Base-by-base conservation (phyloP, 495 filamentous ascomycete genomes). In the Neurospora sp. region DNA sequence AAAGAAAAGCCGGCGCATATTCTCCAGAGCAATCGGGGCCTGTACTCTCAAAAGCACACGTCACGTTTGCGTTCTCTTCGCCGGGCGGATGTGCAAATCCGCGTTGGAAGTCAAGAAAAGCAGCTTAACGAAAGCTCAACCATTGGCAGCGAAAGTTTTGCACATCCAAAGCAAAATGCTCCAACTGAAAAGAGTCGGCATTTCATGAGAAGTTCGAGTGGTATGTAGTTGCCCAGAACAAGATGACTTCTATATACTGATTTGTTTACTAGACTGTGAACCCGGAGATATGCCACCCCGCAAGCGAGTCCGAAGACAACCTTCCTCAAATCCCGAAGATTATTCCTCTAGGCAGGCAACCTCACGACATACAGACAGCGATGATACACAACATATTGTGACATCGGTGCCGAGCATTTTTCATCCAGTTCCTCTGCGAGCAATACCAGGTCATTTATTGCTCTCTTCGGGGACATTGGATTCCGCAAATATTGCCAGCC, bases 51-150 rank as follows among this genome's bases (percentile, higher is more conserved):
- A 39, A 70, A 68, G 68, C 53, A 59, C 20, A 59, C 70, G 41
- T 41, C 22, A 68, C 17, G 40, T 17, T 20, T 44, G 31, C 61
- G 27, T 45, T 40, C 38, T 12, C 65, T 75, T 17, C 41, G 48
- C 39, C 70, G 71, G 20, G 53, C 74, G 3, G 73, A 77, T 44
- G 73, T 83, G 27, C 79, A 42, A 59, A 79, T 84, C 20, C 81
- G 75, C 41, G 77, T 84, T 61, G 82, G 82, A 6, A 83, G 78
- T 61, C 81, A 81, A 70, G 81, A 81, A 42, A 81, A 78, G 69
- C 73, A 73, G 3, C 73, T 78, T 38, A 78, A 75, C 40, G 69
- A 71, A 22, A 74, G 68, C 38, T 76, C 77, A 2, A 77, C 69
- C 20, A 40, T 70, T 6, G 16, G 37, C 45, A 76, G 41, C 6